Evolutionary conservation across 345 rosid genomes (phyloP), one percentile per base, ranked within the genome.

Genomic region (Cardamine resedifolia): DNA sequence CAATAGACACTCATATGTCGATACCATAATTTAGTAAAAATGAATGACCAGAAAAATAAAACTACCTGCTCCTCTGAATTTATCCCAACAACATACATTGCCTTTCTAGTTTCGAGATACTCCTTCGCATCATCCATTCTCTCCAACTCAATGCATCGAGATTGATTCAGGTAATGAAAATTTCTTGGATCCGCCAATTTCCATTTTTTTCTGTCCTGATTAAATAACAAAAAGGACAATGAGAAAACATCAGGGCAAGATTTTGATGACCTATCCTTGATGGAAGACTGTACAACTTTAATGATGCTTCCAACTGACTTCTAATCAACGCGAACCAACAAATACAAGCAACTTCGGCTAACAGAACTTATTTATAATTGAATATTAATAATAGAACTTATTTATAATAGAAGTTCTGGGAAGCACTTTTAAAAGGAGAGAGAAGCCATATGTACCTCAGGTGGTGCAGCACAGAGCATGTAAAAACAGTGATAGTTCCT

Each of bases 401-500:
- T 63, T 34, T 20, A 56, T 48, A 41, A 27, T 49, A 26, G 6
- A 65, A 36, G 12, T 31, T 70, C 21, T 39, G 64, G 65, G 19
- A 39, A 60, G 21, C 41, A 41, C 24, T 18, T 18, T 34, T 16
- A 44, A 33, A 36, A 70, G 19, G 59, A 34, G 39, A 21, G 16
- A 47, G 7, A 23, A 20, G 36, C 48, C 31, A 64, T 39, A 66
- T 10, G 78, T 80, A 94, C 98, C 96, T 91, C 96, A 24, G 79
- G 82, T 45, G 99, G 99, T 43, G 97, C 99, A 70, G 99, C 86
- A 81, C 99, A 95, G 51, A 95, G 90, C 99, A 95, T 91, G 84
- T 95, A 95, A 84, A 95, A 95, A 78, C 97, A 91, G 80, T 95
- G 99, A 80, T 95, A 95, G 73, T 95, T 91, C 81, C 99, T 89